Base-by-base conservation (phyloP, 2,329 filamentous ascomycete genomes). In the Sarocladium kiliense region DNA sequence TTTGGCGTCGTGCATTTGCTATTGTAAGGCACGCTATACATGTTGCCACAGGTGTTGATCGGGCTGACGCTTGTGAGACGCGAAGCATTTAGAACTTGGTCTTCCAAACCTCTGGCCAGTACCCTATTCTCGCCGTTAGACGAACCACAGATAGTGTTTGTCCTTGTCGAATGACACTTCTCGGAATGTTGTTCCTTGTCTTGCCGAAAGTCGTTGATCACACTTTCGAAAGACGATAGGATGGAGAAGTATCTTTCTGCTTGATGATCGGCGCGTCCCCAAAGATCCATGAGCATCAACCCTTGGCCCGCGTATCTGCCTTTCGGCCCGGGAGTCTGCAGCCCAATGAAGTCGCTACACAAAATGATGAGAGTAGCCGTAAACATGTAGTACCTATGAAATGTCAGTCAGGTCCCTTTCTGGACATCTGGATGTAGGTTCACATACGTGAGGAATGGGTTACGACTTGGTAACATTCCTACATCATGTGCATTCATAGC, bases 381-480 rank as follows among this genome's bases (percentile, higher is more conserved):
- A 27, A 47, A 47, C 23, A 49, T 26, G n/a, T 55, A 55, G 41
- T 37, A 55, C 9, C 54, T 55, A 16, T 23, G 2, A 7, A 6
- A 36, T 30, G 53, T 55, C 41, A 55, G 27, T 21, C 9, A 21
- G 26, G 23, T 19, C 12, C 3, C 18, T 23, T 3, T 53, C 7
- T 25, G 16, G 14, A 4, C n/a, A 44, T 16, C n/a, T 19, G 39
- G 9, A 30, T 41, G 25, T n/a, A 47, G 37, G n/a, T 9, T 26
- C 3, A 49, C 42, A 5, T 37, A 55, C 54, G 26, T 36, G 23
- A 49, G 19, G 39, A 47, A 55, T 11, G 54, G 54, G 25, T 32
- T 55, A 6, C 54, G 11, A 5, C n/a, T 36, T 7, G 39, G 42
- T 14, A 55, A 34, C 9, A 18, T 12, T 16, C 18, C n/a, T 4